A percentile compares a stretch with the other conserved stretches of the same genome.
phyloP scores from a whole-genome alignment of 495 filamentous ascomycete species.

The Staphylotrichum longicolle region DNA sequence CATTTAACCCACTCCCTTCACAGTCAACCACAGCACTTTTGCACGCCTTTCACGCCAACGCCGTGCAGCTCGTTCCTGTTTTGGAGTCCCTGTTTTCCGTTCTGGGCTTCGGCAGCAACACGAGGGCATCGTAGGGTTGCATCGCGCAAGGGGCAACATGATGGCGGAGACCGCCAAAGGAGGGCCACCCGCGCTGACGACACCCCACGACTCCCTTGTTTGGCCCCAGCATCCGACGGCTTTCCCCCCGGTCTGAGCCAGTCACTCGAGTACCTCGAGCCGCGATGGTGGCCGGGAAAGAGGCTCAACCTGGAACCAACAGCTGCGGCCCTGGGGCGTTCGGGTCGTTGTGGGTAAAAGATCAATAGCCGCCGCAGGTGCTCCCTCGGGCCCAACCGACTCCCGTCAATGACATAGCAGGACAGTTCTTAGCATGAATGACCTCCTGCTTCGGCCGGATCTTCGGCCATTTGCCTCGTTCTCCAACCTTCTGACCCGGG shows the following conservation, averaged over 20 bases:
- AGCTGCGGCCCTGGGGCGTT: slow-evolving; percentile 9
- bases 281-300: background rate
- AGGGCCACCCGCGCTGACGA: slow-evolving; percentile 10
- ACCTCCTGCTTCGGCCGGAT: slow-evolving; percentile 1
- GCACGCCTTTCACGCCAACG: slow-evolving; percentile 1
- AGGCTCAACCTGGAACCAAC: slow-evolving; percentile 18
- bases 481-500: background rate
- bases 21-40: background rate
- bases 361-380: slow-evolving; percentile 5
- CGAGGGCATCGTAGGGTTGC: slow-evolving; percentile 19
- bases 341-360: background rate
- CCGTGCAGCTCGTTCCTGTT: slow-evolving; percentile 13
- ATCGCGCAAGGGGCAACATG: slow-evolving; percentile 16
- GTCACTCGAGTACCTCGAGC: background rate
- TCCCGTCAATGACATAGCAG: background rate
- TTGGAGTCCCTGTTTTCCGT: slow-evolving; percentile 11
- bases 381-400: background rate
- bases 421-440: background rate
- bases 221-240: background rate
- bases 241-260: background rate
- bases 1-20: slow-evolving; percentile 5
- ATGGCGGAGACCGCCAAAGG: background rate
- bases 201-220: background rate
- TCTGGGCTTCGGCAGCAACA: slow-evolving; percentile 11
- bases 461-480: background rate